These are phyloP conservation scores for Metarhizium anisopliae DNA, from an alignment of 2,329 filamentous ascomycete genomes.

Conservation along the genomic window DNA sequence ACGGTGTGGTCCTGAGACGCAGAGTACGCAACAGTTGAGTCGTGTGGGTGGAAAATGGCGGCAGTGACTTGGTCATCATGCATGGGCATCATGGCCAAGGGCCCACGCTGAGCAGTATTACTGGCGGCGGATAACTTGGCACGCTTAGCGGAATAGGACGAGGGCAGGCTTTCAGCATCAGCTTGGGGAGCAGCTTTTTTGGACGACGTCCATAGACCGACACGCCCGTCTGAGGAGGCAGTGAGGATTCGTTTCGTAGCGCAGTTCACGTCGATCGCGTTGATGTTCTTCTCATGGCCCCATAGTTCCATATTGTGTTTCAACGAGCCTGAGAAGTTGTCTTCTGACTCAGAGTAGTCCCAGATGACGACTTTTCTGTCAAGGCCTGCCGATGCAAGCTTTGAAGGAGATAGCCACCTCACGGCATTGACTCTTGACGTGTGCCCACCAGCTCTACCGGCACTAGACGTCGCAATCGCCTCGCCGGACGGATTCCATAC, in stretches of 20 bases:
- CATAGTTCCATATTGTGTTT: constrained; percentile 73
- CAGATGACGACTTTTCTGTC: constrained; percentile 83
- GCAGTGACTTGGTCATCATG: constrained; percentile 70
- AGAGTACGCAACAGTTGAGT: constrained; percentile 84
- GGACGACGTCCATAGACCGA: constrained; percentile 84
- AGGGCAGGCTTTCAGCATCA: constrained; percentile 59
- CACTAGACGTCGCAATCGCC: constrained; percentile 66
- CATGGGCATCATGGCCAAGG: constrained; percentile 62
- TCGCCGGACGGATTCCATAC: constrained; percentile 89
- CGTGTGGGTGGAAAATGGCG: constrained; percentile 74
- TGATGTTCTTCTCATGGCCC: constrained; percentile 68
- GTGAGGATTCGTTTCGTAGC: constrained; percentile 72
- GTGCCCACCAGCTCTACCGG: constrained; percentile 61
- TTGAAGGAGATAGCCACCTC: constrained; percentile 68
- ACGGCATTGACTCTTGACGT: constrained; percentile 70
- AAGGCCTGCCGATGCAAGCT: constrained; percentile 73
- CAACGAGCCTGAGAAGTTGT: constrained; percentile 51
- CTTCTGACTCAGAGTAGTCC: constrained; percentile 68
- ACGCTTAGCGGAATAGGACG: constrained; percentile 62
- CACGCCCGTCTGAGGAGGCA: constrained; percentile 69
- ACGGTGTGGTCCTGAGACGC: constrained; percentile 86
- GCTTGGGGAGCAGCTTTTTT: constrained; percentile 69
- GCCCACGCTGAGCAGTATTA: constrained; percentile 62
- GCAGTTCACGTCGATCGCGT: constrained; percentile 65
- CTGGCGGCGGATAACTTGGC: constrained; percentile 50